Percentiles rank a stretch among this genome's conserved stretches.
phyloP scores from a whole-genome alignment of 345 rosid genomes.

The Acer yangbiense region DNA sequence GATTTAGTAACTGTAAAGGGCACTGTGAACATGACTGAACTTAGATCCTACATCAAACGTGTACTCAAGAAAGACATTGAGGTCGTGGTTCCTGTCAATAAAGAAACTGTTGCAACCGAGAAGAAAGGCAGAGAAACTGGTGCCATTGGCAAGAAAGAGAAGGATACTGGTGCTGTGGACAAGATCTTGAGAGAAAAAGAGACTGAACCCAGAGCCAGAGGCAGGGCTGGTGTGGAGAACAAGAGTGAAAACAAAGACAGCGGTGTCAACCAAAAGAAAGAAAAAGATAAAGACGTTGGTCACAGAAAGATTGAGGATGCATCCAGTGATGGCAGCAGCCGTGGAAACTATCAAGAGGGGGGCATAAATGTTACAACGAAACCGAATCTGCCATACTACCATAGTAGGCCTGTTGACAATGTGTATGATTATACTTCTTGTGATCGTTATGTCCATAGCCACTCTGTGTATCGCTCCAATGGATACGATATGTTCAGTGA shows the following conservation, averaged over 20 bases:
- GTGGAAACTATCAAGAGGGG: not conserved
- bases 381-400: no score
- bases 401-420: no score
- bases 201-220: not conserved
- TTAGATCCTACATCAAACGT: not conserved
- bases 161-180: not conserved
- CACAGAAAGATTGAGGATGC: not conserved
- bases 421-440: no score
- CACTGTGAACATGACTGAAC: constrained; percentile 4
- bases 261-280: not conserved
- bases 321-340: not conserved
- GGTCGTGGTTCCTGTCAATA: not conserved
- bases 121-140: not conserved
- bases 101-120: not conserved
- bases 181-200: not conserved
- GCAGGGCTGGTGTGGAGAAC: not conserved
- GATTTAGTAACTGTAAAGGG: constrained; percentile 21
- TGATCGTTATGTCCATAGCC: no score
- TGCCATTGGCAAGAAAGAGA: not conserved
- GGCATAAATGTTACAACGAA: not conserved
- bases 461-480: not conserved
- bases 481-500: not conserved
- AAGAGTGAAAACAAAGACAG: not conserved
- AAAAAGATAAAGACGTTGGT: not conserved
- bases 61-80: constrained; percentile 11